phyloP scores from a whole-genome alignment of 257 asterid species.

The Salvia splendens region DNA sequence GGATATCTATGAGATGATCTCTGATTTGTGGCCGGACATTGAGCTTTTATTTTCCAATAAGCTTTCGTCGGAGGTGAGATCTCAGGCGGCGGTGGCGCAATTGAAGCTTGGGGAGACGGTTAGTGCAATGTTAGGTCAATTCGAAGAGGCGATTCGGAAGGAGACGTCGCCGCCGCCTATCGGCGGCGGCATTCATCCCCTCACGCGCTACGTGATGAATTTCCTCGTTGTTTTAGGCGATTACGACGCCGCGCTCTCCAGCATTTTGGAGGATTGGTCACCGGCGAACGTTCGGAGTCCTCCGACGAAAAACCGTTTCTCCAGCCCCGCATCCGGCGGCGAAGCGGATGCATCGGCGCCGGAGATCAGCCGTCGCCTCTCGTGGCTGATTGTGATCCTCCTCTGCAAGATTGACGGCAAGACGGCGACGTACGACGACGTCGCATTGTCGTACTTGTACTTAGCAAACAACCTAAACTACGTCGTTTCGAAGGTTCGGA shows the following conservation, averaged over 20 bases:
- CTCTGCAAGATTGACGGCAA: slow-evolving; percentile 78
- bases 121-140: slow-evolving; percentile 54
- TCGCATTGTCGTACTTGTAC: slow-evolving; percentile 66
- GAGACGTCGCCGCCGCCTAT: slow-evolving; percentile 51
- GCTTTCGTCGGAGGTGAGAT: slow-evolving; percentile 35
- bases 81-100: slow-evolving; percentile 29
- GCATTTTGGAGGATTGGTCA: slow-evolving; percentile 51
- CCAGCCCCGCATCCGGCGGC: slow-evolving; percentile 43
- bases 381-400: slow-evolving; percentile 72
- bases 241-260: slow-evolving; percentile 61
- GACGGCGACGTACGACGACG: slow-evolving; percentile 60
- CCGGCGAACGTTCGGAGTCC: slow-evolving; percentile 39
- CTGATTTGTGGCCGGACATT: slow-evolving; percentile 63
- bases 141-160: slow-evolving; percentile 74
- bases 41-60: slow-evolving; percentile 53
- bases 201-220: slow-evolving; percentile 89
- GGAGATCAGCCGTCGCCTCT: slow-evolving; percentile 49
- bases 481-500: slow-evolving; percentile 64
- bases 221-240: slow-evolving; percentile 64
- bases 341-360: slow-evolving; percentile 40
- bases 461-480: slow-evolving; percentile 78
- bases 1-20: slow-evolving; percentile 69
- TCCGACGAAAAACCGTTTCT: slow-evolving; percentile 54
- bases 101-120: slow-evolving; percentile 68
- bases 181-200: slow-evolving; percentile 74